Base-by-base conservation (phyloP, 257 asterid genomes). In the Salvia rosmarinus region DNA sequence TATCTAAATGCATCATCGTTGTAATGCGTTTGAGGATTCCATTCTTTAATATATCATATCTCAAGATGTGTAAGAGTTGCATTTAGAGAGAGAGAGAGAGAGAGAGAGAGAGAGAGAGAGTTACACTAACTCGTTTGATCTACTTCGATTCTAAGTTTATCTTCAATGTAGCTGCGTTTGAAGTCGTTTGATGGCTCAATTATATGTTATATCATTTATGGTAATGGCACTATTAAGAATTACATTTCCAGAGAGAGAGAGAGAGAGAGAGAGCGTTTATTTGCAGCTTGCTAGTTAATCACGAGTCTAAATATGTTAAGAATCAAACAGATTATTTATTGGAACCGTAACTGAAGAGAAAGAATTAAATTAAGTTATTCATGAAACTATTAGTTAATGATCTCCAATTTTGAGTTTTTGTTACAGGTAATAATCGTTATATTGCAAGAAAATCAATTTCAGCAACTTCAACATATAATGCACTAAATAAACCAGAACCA, bases 401-500 rank as follows among this genome's bases (percentile, higher is more conserved):
- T 50, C 8, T 32, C 65, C 13, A 34, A 49, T 43, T 59, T 12
- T 47, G 13, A 34, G 57, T 43, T 59, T 12, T 39, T 16, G 43
- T 73, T 39, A 5, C 72, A 78, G 83, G 79, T 16, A 20, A 75
- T 16, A 20, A 75, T 37, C 16, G 21, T 2, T 68, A 30, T 20
- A 55, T 17, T 69, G 62, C 73, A 34, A 69, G 77, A 54, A 77
- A 66, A 16, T 72, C 63, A 63, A 14, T 66, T 72, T 73, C 79
- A 64, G 73, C 57, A 66, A 28, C 60, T 75, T 64, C 64, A 28
- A 55, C 34, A 25, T 72, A 40, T 19, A 77, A 75, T 35, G 69
- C 72, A 57, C 54, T 39, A 2, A 13, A 17, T 5, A 85, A 84
- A 72, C 37, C 59, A n/a, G 71, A 70, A 67, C 7, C 68, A 54